Evolutionary conservation across 495 filamentous ascomycete species (phyloP).

Genomic region (Paragyromitra xinjiangensis): DNA sequence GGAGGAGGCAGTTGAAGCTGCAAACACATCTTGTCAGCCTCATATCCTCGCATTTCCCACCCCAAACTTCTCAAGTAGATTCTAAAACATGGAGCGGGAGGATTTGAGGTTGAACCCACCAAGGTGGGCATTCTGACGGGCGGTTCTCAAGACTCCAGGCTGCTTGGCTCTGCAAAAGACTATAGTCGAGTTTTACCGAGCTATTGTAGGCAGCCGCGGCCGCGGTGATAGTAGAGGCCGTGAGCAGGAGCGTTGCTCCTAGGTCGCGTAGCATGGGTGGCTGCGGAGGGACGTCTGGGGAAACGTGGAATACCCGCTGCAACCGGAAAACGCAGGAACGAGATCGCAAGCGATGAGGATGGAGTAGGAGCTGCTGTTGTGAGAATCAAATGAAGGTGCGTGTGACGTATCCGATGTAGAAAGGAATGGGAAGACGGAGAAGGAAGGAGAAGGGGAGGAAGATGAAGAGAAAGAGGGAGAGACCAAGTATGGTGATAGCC

Average conservation of each 20-base stretch:
- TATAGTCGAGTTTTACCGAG: slow-evolving; percentile 43
- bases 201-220: slow-evolving; percentile 38
- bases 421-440: neutral
- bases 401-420: neutral
- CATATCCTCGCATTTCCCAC: neutral
- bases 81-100: neutral
- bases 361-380: neutral
- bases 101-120: slow-evolving; percentile 61
- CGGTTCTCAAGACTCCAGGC: slow-evolving; percentile 60
- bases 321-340: slow-evolving; percentile 33
- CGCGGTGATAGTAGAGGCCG: slow-evolving; percentile 26
- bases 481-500: slow-evolving; percentile 25
- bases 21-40: slow-evolving; percentile 26
- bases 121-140: slow-evolving; percentile 71
- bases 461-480: neutral
- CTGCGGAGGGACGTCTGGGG: slow-evolving; percentile 26
- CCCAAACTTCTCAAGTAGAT: neutral
- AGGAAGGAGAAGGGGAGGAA: neutral
- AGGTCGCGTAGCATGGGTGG: slow-evolving; percentile 55
- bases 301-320: slow-evolving; percentile 31
- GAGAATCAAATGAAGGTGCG: slow-evolving; percentile 9
- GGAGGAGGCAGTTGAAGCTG: slow-evolving; percentile 97
- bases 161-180: slow-evolving; percentile 45
- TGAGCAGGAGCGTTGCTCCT: slow-evolving; percentile 45
- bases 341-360: slow-evolving; percentile 18